These are phyloP conservation scores for Gracilaria caudata DNA, from an alignment of 23 red algal species.

Conservation along the genomic window DNA sequence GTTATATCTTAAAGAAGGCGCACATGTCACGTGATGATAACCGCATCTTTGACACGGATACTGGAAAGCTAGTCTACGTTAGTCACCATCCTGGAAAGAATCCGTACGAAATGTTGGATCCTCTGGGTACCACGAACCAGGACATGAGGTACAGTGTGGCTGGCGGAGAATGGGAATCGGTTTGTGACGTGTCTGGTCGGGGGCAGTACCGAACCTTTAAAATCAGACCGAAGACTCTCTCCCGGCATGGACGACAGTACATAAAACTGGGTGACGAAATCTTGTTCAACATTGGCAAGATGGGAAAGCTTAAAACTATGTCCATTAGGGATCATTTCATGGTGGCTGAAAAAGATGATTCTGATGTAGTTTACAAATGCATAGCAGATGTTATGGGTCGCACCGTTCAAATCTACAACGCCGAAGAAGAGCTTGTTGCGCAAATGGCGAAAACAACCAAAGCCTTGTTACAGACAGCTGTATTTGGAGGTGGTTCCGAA, in stretches of 20 bases:
- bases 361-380: conserved; percentile 42
- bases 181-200: conserved; percentile 65
- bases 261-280: conserved; percentile 43
- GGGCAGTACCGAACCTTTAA: conserved; percentile 62
- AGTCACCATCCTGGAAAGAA: conserved; percentile 85
- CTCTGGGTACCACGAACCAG: conserved; percentile 49
- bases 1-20: conserved; percentile 72
- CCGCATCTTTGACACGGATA: conserved; percentile 66
- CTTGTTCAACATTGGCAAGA: conserved; percentile 76
- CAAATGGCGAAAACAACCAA: conserved; percentile 74
- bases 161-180: conserved; percentile 73
- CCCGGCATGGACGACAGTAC: conserved; percentile 76
- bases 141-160: conserved; percentile 56
- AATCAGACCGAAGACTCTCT: conserved; percentile 74
- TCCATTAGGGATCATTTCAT: conserved; percentile 58
- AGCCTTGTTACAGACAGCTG: conserved; percentile 64
- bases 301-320: conserved; percentile 61
- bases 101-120: conserved; percentile 73
- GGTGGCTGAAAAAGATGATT: conserved; percentile 38
- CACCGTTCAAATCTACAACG: conserved; percentile 52
- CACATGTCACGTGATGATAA: conserved; percentile 76
- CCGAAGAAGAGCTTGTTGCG: conserved; percentile 69
- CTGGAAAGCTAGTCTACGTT: conserved; percentile 31
- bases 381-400: conserved; percentile 70
- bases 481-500: conserved; percentile 65